Conservation (phyloP, 1,284 basidiomycete genomes). For the Cutaneotrichosporon cavernicola region DNA sequence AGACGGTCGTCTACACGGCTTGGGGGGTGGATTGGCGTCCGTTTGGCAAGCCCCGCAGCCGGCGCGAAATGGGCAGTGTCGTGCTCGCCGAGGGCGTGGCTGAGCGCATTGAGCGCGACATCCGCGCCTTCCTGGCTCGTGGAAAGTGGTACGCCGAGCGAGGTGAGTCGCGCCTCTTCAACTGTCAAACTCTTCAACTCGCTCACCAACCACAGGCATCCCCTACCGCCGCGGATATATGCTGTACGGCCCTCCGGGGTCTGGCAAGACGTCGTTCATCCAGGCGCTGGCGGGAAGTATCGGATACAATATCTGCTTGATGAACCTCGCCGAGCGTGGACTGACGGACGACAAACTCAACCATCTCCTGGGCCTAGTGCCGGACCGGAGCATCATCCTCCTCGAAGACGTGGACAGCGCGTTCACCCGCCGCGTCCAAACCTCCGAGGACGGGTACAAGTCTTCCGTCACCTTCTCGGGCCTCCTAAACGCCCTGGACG, state of each 20-base stretch:
- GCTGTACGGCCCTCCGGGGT: constrained; percentile 92
- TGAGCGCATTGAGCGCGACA: constrained; percentile 75
- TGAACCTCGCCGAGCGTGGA: constrained; percentile 95
- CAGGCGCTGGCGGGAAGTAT: constrained; percentile 91
- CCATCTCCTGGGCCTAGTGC: constrained; percentile 87
- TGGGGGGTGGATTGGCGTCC: constrained; percentile 97
- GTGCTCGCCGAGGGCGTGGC: constrained; percentile 79
- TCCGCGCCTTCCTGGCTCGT: constrained; percentile 76
- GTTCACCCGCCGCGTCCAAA: constrained; percentile 86
- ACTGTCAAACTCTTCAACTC: background rate
- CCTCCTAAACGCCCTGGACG: constrained; percentile 94
- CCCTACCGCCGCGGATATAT: constrained; percentile 96
- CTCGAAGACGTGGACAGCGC: constrained; percentile 99
- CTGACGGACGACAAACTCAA: constrained; percentile 96
- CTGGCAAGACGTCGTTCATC: constrained; percentile 97
- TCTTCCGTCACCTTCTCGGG: constrained; percentile 96
- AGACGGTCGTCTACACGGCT: constrained; percentile 92
- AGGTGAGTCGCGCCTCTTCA: constrained; percentile 59
- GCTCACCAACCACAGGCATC: constrained; percentile 65
- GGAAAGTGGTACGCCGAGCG: constrained; percentile 95
- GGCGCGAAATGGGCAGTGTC: constrained; percentile 86
- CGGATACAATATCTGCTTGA: constrained; percentile 91
- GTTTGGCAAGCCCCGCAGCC: constrained; percentile 87
- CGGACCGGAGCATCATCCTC: constrained; percentile 86
- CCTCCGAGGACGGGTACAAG: constrained; percentile 89